phyloP scores from a whole-genome alignment of 768 basidiomycete species.

The Collybia mongolica region DNA sequence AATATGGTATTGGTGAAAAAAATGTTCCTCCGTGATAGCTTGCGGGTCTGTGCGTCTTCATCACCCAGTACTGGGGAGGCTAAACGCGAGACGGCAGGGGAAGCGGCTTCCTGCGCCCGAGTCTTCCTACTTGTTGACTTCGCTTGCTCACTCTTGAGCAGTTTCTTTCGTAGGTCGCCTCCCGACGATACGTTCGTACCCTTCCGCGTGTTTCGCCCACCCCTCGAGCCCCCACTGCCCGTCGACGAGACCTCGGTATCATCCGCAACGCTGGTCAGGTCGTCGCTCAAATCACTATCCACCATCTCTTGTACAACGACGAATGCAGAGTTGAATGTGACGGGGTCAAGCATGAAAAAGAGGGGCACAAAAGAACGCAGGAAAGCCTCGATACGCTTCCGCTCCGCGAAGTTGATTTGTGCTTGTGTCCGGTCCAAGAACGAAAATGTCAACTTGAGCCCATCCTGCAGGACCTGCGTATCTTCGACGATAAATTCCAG shows the following conservation, averaged over 20 bases:
- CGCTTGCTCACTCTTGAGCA: slow-evolving; percentile 81
- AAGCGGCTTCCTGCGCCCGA: slow-evolving; percentile 43
- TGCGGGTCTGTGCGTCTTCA: slow-evolving; percentile 33
- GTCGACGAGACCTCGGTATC: slow-evolving; percentile 38
- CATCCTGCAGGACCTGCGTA: slow-evolving; percentile 77
- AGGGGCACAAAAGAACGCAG: slow-evolving; percentile 74
- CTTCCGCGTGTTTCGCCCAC: slow-evolving; percentile 28
- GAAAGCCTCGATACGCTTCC: slow-evolving; percentile 81
- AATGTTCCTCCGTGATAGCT: slow-evolving; percentile 43
- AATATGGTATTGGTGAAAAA: slow-evolving; percentile 92
- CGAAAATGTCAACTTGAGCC: slow-evolving; percentile 84
- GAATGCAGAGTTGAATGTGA: slow-evolving; percentile 69
- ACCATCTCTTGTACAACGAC: slow-evolving; percentile 52
- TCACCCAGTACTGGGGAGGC: slow-evolving; percentile 61
- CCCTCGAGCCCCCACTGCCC: slow-evolving; percentile 37
- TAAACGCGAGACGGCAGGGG: slow-evolving; percentile 56
- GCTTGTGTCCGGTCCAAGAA: slow-evolving; percentile 88
- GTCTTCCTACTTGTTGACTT: slow-evolving; percentile 66
- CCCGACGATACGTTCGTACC: slow-evolving; percentile 28
- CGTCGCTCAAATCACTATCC: slow-evolving; percentile 60
- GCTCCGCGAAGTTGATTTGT: slow-evolving; percentile 67
- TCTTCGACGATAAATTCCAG: slow-evolving; percentile 78
- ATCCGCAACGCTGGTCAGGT: slow-evolving; percentile 32
- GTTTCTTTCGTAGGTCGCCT: slow-evolving; percentile 74
- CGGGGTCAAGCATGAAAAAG: slow-evolving; percentile 74